Percentiles rank a stretch among this genome's conserved stretches.
These are phyloP conservation scores for Monosporozyma yasuniensis DNA, from an alignment of 805 yeast genomes.

Conservation along the genomic window DNA sequence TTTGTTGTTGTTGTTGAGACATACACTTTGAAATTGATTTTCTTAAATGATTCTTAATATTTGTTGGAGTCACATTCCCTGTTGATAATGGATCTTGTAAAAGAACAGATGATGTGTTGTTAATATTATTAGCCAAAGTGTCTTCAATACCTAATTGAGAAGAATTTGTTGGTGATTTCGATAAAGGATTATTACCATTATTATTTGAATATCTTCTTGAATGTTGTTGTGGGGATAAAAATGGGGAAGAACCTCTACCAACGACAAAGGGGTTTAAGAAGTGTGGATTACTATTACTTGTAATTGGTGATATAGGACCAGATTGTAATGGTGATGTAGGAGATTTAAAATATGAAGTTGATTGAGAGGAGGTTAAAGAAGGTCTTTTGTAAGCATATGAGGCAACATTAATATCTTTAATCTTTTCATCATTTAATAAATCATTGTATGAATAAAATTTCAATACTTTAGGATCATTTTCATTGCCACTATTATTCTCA, in stretches of 20 bases:
- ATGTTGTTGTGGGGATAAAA: conserved; percentile 4
- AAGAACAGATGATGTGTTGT: not conserved
- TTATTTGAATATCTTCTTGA: conserved; percentile 7
- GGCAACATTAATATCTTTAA: conserved; percentile 20
- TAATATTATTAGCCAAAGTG: not conserved
- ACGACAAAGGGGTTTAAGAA: conserved; percentile 18
- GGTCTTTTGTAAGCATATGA: conserved; percentile 42
- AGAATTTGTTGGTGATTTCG: conserved; percentile 18
- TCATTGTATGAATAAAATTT: conserved; percentile 74
- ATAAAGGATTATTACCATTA: conserved; percentile 5
- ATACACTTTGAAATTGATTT: not conserved
- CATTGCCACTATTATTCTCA: not conserved
- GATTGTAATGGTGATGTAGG: not conserved
- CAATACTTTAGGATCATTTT: conserved; percentile 18
- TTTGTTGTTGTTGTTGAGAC: not conserved
- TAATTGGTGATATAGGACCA: not conserved
- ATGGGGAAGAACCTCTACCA: conserved; percentile 9
- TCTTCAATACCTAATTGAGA: not conserved
- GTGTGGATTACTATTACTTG: not conserved
- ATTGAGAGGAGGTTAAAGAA: conserved; percentile 32
- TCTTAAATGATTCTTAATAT: not conserved
- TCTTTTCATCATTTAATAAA: conserved; percentile 55
- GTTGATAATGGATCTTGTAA: conserved; percentile 1
- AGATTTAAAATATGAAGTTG: conserved; percentile 4
- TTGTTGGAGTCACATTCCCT: not conserved